Percentiles rank a stretch among this genome's conserved stretches.
Evolutionary conservation across 805 yeast genomes (phyloP).

Genomic region (Saccharomycopsis olivae): DNA sequence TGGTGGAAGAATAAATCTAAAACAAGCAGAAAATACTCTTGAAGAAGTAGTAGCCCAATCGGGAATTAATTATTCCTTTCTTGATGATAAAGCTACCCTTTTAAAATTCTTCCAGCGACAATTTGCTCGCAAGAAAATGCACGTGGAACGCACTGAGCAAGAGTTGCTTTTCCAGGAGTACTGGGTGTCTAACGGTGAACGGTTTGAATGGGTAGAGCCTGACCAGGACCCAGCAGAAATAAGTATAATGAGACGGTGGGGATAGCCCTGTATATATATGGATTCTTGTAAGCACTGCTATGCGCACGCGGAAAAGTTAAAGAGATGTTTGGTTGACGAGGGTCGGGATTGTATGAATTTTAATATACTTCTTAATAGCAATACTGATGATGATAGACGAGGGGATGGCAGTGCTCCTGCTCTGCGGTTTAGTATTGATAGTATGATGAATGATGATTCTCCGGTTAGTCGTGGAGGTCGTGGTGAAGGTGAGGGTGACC

Average conservation of each 20-base stretch:
- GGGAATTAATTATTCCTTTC: constrained; percentile 1
- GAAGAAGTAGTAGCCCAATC: not conserved
- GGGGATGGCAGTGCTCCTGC: too few species aligned
- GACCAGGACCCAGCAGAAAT: constrained; percentile 81
- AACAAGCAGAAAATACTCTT: not conserved
- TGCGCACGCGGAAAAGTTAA: too few species aligned
- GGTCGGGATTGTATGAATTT: too few species aligned
- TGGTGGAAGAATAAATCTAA: constrained; percentile 1
- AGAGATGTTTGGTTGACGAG: too few species aligned
- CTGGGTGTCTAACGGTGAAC: constrained; percentile 82
- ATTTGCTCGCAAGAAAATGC: constrained; percentile 24
- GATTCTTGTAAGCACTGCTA: too few species aligned
- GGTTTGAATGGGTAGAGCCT: constrained; percentile 83
- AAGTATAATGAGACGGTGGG: not conserved
- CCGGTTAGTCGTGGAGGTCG: too few species aligned
- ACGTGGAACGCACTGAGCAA: constrained; percentile 45
- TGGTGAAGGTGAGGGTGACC: too few species aligned
- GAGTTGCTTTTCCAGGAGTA: constrained; percentile 68
- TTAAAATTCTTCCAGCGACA: constrained; percentile 18
- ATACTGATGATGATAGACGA: too few species aligned
- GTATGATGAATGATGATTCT: too few species aligned
- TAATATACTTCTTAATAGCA: too few species aligned
- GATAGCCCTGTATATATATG: not conserved
- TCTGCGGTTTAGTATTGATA: too few species aligned
- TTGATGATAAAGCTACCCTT: constrained; percentile 10